Evolutionary conservation across 768 basidiomycete species (phyloP), one percentile per base, ranked within the genome.

Genomic region (Mycena rosella): DNA sequence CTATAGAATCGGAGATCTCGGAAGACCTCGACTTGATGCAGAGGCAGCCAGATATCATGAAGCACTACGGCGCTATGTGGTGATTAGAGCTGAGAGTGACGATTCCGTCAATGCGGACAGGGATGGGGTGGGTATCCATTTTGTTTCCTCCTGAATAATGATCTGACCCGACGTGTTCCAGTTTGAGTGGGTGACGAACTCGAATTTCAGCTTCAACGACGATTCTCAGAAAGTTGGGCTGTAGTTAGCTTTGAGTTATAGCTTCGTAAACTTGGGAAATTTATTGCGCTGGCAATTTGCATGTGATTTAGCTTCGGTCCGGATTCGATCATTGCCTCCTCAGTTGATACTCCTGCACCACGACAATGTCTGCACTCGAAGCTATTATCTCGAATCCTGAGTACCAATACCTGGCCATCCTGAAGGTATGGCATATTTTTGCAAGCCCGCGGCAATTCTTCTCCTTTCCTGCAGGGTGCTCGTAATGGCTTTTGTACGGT

Each of bases 401-500:
- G 34, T 92, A 91, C 72, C 96, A 97, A n/a, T 90, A 93, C 73
- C 88, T 99, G 49, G 93, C 95, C 27, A 92, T 99, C 73, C 80
- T 99, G 76, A 99, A 99, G 61, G 69, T 70, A 63, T 17, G 49
- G 2, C n/a, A 22, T 22, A n/a, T 8, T 2, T 11, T 0, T 1
- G 22, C 3, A 1, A 13, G 15, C 15, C 0, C 30, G 4, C 42
- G 32, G 29, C 17, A 5, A 48, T 48, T 10, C 20, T 52, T 36
- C 22, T 34, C 13, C n/a, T n/a, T n/a, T n/a, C 24, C 10, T 47
- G 22, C 40, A 70, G 78, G 97, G 98, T 48, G 94, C 95, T 34
- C 87, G 95, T 45, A 96, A 96, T 76, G 95, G 95, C 6, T 87
- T 95, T 66, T 96, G 11, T 96, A 96, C 73, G 95, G 95, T 40